These are phyloP conservation scores for Nitzschia sp. DNA, from an alignment of 108 stramenopile species.

Conservation along the genomic window DNA sequence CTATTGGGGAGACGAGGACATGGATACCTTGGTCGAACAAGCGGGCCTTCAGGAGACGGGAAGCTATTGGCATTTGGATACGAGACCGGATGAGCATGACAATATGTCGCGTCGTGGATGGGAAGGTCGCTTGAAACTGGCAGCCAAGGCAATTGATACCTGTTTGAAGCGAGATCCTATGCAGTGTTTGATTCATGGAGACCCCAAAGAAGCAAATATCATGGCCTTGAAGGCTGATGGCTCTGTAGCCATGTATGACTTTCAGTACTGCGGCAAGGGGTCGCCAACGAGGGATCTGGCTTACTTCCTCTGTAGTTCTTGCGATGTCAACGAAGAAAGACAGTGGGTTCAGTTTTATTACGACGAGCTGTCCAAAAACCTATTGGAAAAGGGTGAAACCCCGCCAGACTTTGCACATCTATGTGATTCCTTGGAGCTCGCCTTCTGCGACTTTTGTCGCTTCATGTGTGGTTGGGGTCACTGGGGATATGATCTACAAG, in stretches of 20 bases:
- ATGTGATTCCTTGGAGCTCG: constrained; percentile 51
- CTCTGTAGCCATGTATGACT: constrained; percentile 61
- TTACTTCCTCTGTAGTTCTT: constrained; percentile 61
- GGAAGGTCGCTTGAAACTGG: constrained; percentile 66
- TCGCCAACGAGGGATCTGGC: constrained; percentile 66
- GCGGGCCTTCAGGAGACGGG: constrained; percentile 51
- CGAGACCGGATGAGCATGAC: constrained; percentile 68
- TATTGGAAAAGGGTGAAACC: constrained; percentile 11
- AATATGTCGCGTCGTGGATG: constrained; percentile 59
- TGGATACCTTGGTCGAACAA: constrained; percentile 29
- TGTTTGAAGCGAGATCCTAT: constrained; percentile 57
- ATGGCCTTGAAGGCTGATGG: constrained; percentile 23
- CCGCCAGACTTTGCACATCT: constrained; percentile 46
- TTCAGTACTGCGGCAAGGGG: constrained; percentile 74
- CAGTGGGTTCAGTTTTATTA: constrained; percentile 41
- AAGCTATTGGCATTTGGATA: constrained; percentile 77
- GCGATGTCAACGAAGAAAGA: constrained; percentile 29
- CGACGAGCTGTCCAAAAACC: constrained; percentile 19
- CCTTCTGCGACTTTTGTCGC: constrained; percentile 66
- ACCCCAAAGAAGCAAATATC: constrained; percentile 75
- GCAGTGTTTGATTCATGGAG: constrained; percentile 73
- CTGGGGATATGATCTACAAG: constrained; percentile 60
- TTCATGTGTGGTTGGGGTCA: constrained; percentile 74
- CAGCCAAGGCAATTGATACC: constrained; percentile 66
- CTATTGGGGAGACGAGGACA: constrained; percentile 44